Conservation (phyloP, 2,329 filamentous ascomycete species). For the Didymosphaeria variabile region DNA sequence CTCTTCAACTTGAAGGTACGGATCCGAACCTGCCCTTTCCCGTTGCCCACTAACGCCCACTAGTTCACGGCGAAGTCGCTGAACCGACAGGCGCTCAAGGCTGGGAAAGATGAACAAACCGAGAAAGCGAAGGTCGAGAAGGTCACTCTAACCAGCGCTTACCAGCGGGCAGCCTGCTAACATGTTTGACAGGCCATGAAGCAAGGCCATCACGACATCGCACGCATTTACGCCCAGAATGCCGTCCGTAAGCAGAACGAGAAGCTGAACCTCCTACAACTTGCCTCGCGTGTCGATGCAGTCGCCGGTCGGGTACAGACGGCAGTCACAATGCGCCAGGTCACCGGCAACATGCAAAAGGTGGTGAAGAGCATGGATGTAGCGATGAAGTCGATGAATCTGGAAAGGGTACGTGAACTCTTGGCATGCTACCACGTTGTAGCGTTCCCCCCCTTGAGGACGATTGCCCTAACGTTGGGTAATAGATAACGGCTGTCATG, state of each 20-base stretch:
- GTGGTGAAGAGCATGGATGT: constrained; percentile 69
- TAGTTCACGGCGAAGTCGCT: constrained; percentile 71
- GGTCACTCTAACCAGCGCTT: constrained; percentile 41
- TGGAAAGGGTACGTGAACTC: constrained; percentile 62
- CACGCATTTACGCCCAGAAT: constrained; percentile 70
- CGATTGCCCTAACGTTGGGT: constrained; percentile 13
- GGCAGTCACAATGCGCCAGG: constrained; percentile 69
- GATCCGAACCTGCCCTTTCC: constrained; percentile 10
- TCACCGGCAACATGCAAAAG: constrained; percentile 69
- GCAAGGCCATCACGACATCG: constrained; percentile 67
- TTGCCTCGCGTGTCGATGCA: constrained; percentile 67
- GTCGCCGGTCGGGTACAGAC: constrained; percentile 69
- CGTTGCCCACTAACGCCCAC: constrained; percentile 31
- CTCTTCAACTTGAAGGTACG: constrained; percentile 69
- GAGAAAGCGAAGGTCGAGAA: constrained; percentile 71
- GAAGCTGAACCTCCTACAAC: constrained; percentile 65
- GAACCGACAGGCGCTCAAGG: constrained; percentile 69
- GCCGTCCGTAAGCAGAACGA: constrained; percentile 71
- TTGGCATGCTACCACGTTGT: not conserved
- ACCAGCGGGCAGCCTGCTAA: not conserved
- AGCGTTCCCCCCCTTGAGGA: not conserved
- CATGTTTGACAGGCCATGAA: constrained; percentile 61
- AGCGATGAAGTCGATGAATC: constrained; percentile 71
- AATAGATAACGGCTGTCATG: constrained; percentile 70
- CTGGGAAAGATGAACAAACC: constrained; percentile 67